Conservation (phyloP, 306 rosid species). For the Prunus mume region DNA sequence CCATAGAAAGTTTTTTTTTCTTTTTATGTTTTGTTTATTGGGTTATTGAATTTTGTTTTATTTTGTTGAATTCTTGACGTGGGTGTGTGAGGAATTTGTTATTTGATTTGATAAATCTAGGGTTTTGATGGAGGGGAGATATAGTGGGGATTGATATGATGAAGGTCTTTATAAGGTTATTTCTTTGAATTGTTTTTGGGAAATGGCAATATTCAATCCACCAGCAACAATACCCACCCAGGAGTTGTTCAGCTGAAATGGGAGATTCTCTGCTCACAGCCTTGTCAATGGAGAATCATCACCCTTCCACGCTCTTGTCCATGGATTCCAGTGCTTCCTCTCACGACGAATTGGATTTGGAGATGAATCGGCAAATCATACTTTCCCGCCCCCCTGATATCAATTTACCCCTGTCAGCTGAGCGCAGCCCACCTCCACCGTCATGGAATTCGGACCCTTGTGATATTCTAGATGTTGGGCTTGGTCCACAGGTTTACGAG, state of each 20-base stretch:
- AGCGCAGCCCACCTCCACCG: slow-evolving; percentile 76
- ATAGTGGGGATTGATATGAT: slow-evolving; percentile 85
- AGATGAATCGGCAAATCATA: slow-evolving; percentile 73
- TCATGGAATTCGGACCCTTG: slow-evolving; percentile 68
- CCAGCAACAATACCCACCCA: slow-evolving; percentile 48
- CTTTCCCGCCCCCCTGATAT: slow-evolving; percentile 79
- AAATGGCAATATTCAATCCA: slow-evolving; percentile 51
- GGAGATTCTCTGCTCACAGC: slow-evolving; percentile 66
- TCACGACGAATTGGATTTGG: slow-evolving; percentile 85
- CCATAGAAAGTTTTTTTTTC: background rate
- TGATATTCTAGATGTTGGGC: slow-evolving; percentile 77
- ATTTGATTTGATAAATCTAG: slow-evolving; percentile 66
- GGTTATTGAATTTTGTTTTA: slow-evolving; percentile 16
- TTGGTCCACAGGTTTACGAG: slow-evolving; percentile 74
- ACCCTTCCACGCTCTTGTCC: slow-evolving; percentile 77
- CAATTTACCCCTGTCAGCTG: slow-evolving; percentile 77
- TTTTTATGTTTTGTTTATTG: background rate
- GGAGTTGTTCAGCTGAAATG: slow-evolving; percentile 59
- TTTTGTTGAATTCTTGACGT: slow-evolving; percentile 18
- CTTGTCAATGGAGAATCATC: slow-evolving; percentile 87
- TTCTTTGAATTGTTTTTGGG: slow-evolving; percentile 53
- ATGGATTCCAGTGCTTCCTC: slow-evolving; percentile 97
- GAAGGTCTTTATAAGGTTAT: slow-evolving; percentile 59
- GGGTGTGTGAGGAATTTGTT: slow-evolving; percentile 52
- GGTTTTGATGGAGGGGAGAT: slow-evolving; percentile 99